A percentile compares a stretch with the other conserved stretches of the same genome.
Evolutionary conservation across 1,284 basidiomycete species (phyloP).

Genomic region (Ceratobasidium sp.): DNA sequence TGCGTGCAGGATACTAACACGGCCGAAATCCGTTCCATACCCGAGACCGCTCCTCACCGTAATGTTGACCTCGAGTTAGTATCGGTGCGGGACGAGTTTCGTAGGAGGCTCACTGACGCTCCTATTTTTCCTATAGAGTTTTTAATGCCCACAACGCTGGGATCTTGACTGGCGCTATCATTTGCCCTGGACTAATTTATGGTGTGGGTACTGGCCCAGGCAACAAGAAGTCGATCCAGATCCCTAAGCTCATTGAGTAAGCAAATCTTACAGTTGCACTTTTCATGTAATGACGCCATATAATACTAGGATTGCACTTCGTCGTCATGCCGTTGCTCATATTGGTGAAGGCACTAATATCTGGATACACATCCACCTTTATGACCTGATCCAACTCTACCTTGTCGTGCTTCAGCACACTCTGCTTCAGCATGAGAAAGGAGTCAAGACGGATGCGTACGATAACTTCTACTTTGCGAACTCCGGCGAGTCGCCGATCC

Average conservation of each 20-base stretch:
- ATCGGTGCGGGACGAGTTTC: too few species aligned
- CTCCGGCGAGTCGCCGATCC: constrained; percentile 9
- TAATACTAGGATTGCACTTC: not conserved
- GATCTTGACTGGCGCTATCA: not conserved
- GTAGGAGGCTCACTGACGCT: too few species aligned
- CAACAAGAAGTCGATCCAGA: constrained; percentile 5
- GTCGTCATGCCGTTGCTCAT: not conserved
- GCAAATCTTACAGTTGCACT: too few species aligned
- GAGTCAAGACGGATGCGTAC: constrained; percentile 5
- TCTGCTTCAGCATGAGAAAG: not conserved
- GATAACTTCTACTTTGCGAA: constrained; percentile 21
- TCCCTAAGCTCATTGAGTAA: constrained; percentile 2
- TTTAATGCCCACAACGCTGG: constrained; percentile 14
- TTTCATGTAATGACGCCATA: too few species aligned
- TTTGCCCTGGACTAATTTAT: constrained; percentile 12
- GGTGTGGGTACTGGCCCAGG: constrained; percentile 10
- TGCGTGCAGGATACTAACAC: constrained; percentile 1
- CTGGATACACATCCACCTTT: not conserved
- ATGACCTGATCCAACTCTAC: constrained; percentile 5
- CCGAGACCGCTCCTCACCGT: not conserved
- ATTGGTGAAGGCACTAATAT: constrained; percentile 12
- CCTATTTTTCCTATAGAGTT: not conserved
- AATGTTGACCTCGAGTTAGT: constrained; percentile 10
- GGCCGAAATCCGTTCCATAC: constrained; percentile 2
- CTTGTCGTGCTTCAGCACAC: not conserved